Base-by-base conservation (phyloP, 2,329 filamentous ascomycete genomes). In the Stachybotrys chlorohalonatus region DNA sequence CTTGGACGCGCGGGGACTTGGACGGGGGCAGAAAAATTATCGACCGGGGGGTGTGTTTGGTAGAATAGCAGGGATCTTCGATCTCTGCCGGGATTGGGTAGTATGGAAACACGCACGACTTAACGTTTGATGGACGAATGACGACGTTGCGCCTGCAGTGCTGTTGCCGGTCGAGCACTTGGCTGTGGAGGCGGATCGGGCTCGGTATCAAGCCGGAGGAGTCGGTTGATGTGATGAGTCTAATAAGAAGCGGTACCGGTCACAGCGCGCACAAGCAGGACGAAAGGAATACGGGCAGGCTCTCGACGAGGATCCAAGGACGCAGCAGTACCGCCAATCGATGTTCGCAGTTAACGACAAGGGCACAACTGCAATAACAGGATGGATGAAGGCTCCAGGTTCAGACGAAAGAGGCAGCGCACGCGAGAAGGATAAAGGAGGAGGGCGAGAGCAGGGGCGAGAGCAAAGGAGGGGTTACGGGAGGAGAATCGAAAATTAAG, bases 11-110 rank as follows among this genome's bases (percentile, higher is more conserved):
- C 60, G 60, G 62, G 62, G 58, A 59, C 59, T 54, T 51, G 56
- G 54, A 56, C 58, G 60, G 68, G 62, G 64, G 65, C 63, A 66
- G 60, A 63, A 65, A 63, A 65, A 62, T 61, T 65, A 60, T 65
- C 57, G 60, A 62, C 63, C 56, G 62, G 63, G 64, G 63, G 61
- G 63, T 60, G 66, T 60, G 62, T 47, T 47, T 11, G 46, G 9
- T n/a, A n/a, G 46, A 16, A 47, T 2, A n/a, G 46, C 46, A 47
- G 46, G 46, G 46, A 47, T 47, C 46, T 47, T 47, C 46, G 46
- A 47, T 47, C 46, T 47, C 17, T 47, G 8, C 46, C 17, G n/a
- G 46, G 46, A 47, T 47, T 47, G 46, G 46, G 46, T 47, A 24
- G 46, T 47, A 47, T n/a, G 9, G 46, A 47, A 47, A 47, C 46